Percentiles rank a stretch among this genome's conserved stretches.
phyloP scores from a whole-genome alignment of 176 grass and related monocot species.

The Cocos nucifera region DNA sequence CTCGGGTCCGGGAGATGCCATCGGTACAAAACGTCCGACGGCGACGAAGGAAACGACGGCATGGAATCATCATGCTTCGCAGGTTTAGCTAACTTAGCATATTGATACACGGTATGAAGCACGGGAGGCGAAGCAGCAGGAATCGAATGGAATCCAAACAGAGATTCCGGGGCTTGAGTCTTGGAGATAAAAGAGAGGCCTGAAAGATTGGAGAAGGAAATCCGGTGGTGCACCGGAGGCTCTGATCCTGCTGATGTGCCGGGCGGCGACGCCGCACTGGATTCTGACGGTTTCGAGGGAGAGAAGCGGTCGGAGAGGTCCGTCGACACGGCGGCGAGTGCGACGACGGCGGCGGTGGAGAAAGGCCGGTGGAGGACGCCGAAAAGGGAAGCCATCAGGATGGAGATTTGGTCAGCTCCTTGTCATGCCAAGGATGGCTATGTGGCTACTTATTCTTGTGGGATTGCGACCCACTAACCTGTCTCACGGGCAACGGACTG shows the following conservation, averaged over 20 bases:
- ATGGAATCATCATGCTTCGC: neutral
- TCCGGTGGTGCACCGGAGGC: neutral
- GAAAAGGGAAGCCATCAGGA: slow-evolving; percentile 51
- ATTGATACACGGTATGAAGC: slow-evolving; percentile 52
- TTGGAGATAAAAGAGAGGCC: slow-evolving; percentile 14
- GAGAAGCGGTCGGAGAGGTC: slow-evolving; percentile 29
- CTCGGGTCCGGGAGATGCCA: slow-evolving; percentile 78
- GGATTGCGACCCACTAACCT: too few species aligned
- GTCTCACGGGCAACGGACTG: too few species aligned
- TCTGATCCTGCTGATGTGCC: neutral
- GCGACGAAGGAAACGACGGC: slow-evolving; percentile 26
- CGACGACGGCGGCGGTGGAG: slow-evolving; percentile 57
- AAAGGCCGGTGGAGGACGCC: slow-evolving; percentile 61
- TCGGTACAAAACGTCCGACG: slow-evolving; percentile 51
- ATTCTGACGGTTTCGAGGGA: slow-evolving; percentile 22
- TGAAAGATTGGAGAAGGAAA: slow-evolving; percentile 10
- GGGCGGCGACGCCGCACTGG: neutral
- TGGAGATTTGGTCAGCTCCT: too few species aligned
- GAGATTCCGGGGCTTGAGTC: neutral
- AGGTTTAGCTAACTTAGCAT: slow-evolving; percentile 42
- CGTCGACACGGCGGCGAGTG: slow-evolving; percentile 46
- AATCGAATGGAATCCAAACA: slow-evolving; percentile 9
- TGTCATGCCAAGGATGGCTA: too few species aligned
- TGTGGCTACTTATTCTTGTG: too few species aligned
- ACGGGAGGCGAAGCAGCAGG: slow-evolving; percentile 38